Base-by-base conservation (phyloP, 495 filamentous ascomycete species). In the Xylaria grammica region DNA sequence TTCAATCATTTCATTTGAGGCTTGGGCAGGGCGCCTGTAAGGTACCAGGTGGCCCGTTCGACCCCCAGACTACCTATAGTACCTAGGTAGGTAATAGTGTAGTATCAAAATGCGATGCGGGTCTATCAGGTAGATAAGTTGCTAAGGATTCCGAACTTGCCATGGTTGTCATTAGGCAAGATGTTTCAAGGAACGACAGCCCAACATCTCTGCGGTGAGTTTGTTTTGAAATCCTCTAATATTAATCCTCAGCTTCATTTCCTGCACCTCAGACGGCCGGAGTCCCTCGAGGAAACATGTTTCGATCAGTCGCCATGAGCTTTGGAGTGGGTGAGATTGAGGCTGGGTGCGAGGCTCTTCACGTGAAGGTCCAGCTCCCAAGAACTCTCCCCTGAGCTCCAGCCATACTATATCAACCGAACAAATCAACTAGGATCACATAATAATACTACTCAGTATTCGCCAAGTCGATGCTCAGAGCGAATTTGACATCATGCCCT, bases 101-200 rank as follows among this genome's bases (percentile, higher is more conserved):
- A n/a, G n/a, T 17, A 42, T 26, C n/a, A 57, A 34, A 42, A 36
- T 11, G 24, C 20, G 26, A 29, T 13, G 13, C n/a, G 17, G 9
- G 17, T 45, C 40, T n/a, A n/a, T n/a, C n/a, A n/a, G n/a, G n/a
- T n/a, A 36, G 34, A 11, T 17, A 17, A 26, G 3, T 20, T 24
- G n/a, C 55, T 4, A 55, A 55, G 52, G 46, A 55, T 19, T 26
- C 34, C 52, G 34, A 55, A 24, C 20, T 42, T 40, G 34, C 6
- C 6, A 36, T 34, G 50, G 34, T 19, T 53, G 15, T 53, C 30
- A 36, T 30, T 9, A 20, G 1, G 7, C 0, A n/a, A 48, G 4
- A 48, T 59, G 56, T 59, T 59, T 59, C 42, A 48, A 57, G 22
- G 7, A 57, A 40, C 54, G n/a, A 45, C 13, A 4, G 19, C 15